Evolutionary conservation across 495 filamentous ascomycete genomes (phyloP).

Genomic region (Cladorrhinum samala): DNA sequence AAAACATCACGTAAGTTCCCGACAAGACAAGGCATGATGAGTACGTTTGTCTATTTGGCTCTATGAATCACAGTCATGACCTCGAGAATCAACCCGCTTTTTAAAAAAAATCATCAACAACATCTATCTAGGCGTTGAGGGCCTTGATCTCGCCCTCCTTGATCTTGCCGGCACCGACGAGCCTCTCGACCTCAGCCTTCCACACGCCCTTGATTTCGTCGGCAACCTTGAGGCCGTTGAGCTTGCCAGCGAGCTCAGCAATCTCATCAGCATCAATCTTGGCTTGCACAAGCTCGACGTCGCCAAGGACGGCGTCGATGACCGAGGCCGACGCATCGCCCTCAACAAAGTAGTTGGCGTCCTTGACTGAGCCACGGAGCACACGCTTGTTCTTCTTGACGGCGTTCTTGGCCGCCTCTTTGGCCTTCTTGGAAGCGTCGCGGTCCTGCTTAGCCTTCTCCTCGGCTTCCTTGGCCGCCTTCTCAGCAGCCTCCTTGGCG

Average conservation of each 20-base stretch:
- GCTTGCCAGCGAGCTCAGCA: slow-evolving; percentile 67
- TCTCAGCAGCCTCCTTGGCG: slow-evolving; percentile 76
- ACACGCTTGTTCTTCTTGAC: slow-evolving; percentile 99
- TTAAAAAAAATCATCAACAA: slow-evolving; percentile 5
- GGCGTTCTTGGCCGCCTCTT: slow-evolving; percentile 96
- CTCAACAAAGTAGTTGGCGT: slow-evolving; percentile 84
- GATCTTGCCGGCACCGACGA: slow-evolving; percentile 72
- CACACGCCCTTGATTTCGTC: slow-evolving; percentile 63
- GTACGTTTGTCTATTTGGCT: too few relatives aligned
- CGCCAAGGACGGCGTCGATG: slow-evolving; percentile 75
- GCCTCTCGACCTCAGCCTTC: slow-evolving; percentile 62
- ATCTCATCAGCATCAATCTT: slow-evolving; percentile 90
- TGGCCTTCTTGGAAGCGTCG: slow-evolving; percentile 93
- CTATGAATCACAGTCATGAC: too few relatives aligned
- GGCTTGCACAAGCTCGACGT: slow-evolving; percentile 80
- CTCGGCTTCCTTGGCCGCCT: slow-evolving; percentile 91
- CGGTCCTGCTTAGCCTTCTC: slow-evolving; percentile 85
- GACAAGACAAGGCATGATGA: too few relatives aligned
- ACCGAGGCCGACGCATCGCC: slow-evolving; percentile 60
- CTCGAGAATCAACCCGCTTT: too few relatives aligned
- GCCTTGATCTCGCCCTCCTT: slow-evolving; percentile 65
- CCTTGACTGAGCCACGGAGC: slow-evolving; percentile 84
- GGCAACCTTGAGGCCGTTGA: slow-evolving; percentile 65
- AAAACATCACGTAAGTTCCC: too few relatives aligned
- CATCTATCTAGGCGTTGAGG: slow-evolving; percentile 21